These are phyloP conservation scores for Conticribra weissflogii DNA, from an alignment of 108 stramenopile species.

Conservation along the genomic window DNA sequence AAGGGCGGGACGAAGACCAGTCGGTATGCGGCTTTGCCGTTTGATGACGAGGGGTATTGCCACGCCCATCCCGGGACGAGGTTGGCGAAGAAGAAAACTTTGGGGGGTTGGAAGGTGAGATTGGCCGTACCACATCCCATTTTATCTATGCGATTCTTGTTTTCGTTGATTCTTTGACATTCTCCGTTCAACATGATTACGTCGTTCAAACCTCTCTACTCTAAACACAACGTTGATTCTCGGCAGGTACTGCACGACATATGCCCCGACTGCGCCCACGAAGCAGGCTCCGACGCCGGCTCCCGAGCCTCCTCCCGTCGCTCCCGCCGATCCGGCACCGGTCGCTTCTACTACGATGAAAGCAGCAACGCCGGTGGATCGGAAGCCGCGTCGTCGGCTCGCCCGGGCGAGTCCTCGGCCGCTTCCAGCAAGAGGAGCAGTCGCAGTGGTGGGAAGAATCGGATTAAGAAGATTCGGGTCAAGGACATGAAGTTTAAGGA, in stretches of 20 bases:
- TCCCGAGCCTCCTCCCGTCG: conserved; percentile 13
- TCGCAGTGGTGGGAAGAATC: not conserved
- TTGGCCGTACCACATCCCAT: too few relatives aligned
- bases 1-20: conserved; percentile 42
- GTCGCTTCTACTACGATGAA: conserved; percentile 33
- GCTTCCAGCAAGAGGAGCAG: conserved; percentile 2
- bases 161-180: too few relatives aligned
- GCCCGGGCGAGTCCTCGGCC: too few relatives aligned
- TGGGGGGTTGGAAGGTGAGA: conserved; percentile 56
- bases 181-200: too few relatives aligned
- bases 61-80: conserved; percentile 44
- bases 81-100: conserved; percentile 50
- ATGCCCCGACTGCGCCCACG: conserved; percentile 48
- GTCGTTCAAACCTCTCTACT: too few relatives aligned
- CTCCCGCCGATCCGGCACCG: conserved; percentile 29
- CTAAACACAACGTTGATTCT: not conserved
- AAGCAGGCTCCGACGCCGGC: conserved; percentile 33
- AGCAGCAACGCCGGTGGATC: too few relatives aligned
- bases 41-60: conserved; percentile 50
- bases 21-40: conserved; percentile 41
- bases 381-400: too few relatives aligned
- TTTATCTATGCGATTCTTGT: not conserved
- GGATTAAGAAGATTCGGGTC: conserved; percentile 47
- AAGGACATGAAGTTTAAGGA: conserved; percentile 50
- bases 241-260: conserved; percentile 38